Evolutionary conservation across 2,329 filamentous ascomycete genomes (phyloP).

Genomic region (Fusarium oxysporum): DNA sequence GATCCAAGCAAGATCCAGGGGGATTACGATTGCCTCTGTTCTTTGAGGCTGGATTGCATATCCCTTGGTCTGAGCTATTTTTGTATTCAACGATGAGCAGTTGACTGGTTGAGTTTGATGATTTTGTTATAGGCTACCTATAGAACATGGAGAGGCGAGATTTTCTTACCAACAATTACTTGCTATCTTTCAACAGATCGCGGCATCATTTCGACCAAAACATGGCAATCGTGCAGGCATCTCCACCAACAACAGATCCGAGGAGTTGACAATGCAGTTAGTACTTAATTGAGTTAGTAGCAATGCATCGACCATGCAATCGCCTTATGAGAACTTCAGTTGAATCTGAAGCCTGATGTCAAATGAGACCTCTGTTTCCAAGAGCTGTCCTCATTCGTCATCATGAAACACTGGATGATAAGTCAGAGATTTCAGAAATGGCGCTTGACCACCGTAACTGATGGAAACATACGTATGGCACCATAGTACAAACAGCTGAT

Average conservation of each 20-base stretch:
- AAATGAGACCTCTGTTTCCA: not conserved
- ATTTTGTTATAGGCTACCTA: not conserved
- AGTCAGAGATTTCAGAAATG: not conserved
- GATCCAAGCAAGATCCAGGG: slow-evolving; percentile 7
- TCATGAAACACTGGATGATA: slow-evolving; percentile 9
- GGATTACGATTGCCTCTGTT: slow-evolving; percentile 5
- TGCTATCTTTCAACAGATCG: not conserved
- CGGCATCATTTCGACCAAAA: not conserved
- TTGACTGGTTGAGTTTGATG: not conserved
- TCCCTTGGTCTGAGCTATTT: not conserved
- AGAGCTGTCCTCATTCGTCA: not conserved
- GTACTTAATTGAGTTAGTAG: not conserved
- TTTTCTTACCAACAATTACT: not conserved
- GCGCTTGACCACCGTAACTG: not conserved
- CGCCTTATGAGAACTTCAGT: not conserved
- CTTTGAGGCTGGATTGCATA: not conserved
- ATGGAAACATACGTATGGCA: not conserved
- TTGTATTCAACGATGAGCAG: not conserved
- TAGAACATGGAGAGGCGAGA: not conserved
- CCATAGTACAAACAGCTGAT: not conserved
- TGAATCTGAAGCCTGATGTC: not conserved
- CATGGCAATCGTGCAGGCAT: not conserved
- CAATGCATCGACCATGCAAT: not conserved
- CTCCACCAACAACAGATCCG: not conserved
- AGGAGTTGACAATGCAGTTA: not conserved